Evolutionary conservation across 2,329 filamentous ascomycete species (phyloP).

Genomic region (Pezicula neosporulosa): DNA sequence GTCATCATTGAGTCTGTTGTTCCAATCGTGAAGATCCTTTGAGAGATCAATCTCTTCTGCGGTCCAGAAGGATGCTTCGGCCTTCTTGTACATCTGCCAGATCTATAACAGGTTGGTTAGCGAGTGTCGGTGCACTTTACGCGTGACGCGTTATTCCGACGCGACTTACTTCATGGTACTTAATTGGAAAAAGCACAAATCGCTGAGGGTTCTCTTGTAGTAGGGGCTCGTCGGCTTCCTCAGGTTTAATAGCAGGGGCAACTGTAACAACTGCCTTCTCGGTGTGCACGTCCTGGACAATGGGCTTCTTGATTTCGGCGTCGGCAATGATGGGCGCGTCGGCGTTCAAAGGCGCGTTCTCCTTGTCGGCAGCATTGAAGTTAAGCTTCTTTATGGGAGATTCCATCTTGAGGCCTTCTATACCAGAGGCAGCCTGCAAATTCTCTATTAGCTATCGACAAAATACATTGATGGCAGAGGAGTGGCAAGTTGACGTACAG

Average conservation of each 20-base stretch:
- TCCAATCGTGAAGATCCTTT: conserved; percentile 99
- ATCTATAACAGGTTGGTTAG: conserved; percentile 54
- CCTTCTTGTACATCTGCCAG: conserved; percentile 99
- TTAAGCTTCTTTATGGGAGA: conserved; percentile 88
- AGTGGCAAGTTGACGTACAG: conserved; percentile 49
- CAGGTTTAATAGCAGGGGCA: conserved; percentile 54
- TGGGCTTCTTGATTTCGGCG: conserved; percentile 54
- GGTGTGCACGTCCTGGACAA: conserved; percentile 47
- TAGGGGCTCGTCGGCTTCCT: conserved; percentile 83
- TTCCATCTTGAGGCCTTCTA: conserved; percentile 89
- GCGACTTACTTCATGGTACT: conserved; percentile 89
- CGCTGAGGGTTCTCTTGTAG: conserved; percentile 93
- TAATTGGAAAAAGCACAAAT: conserved; percentile 98
- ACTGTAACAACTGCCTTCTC: conserved; percentile 34
- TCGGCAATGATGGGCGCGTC: conserved; percentile 48
- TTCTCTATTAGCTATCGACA: conserved; percentile 25
- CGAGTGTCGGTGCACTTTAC: conserved; percentile 58
- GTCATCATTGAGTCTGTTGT: conserved; percentile 93
- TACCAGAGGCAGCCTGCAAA: conserved; percentile 74
- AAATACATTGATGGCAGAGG: conserved; percentile 27
- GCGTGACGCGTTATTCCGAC: conserved; percentile 50
- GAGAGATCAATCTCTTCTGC: conserved; percentile 99
- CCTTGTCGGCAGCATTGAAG: conserved; percentile 73
- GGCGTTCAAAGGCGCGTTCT: conserved; percentile 62
- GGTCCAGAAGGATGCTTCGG: conserved; percentile 99